Conservation (phyloP, 176 grass and related monocot genomes). For the Bonia amplexicaulis region DNA sequence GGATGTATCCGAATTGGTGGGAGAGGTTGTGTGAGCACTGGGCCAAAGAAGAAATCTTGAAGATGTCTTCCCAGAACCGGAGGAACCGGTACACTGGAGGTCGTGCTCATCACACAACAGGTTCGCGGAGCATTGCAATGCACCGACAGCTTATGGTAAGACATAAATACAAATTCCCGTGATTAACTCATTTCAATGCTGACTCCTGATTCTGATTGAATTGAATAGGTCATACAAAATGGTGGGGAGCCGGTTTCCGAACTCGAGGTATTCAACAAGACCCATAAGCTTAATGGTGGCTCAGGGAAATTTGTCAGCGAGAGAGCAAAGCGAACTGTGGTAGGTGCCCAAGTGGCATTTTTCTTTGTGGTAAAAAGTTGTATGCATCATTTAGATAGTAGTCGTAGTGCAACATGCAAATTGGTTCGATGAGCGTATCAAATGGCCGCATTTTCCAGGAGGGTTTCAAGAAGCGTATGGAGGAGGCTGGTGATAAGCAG, state of each 20-base stretch:
- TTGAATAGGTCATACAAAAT: slow-evolving; percentile 30
- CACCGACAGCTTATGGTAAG: slow-evolving; percentile 35
- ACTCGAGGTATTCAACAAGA: slow-evolving; percentile 36
- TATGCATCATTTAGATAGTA: neutral
- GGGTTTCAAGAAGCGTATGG: slow-evolving; percentile 35
- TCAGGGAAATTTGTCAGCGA: slow-evolving; percentile 31
- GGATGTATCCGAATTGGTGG: slow-evolving; percentile 35
- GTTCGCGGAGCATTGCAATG: slow-evolving; percentile 38
- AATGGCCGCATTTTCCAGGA: slow-evolving; percentile 27
- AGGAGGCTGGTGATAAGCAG: slow-evolving; percentile 17
- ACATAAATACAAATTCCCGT: neutral
- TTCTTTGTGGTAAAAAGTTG: neutral
- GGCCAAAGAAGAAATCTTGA: slow-evolving; percentile 35
- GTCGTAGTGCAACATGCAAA: neutral
- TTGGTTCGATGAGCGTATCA: neutral
- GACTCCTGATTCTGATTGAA: slow-evolving; percentile 19
- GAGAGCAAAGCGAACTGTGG: slow-evolving; percentile 35
- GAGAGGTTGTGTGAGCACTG: slow-evolving; percentile 37
- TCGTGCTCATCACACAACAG: slow-evolving; percentile 33
- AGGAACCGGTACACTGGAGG: slow-evolving; percentile 23
- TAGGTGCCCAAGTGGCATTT: slow-evolving; percentile 2
- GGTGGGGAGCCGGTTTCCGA: slow-evolving; percentile 34
- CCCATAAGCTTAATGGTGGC: slow-evolving; percentile 34
- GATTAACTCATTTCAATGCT: slow-evolving; percentile 9
- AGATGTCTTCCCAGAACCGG: slow-evolving; percentile 23